These are phyloP conservation scores for Metschnikowia henanensis DNA, from an alignment of 805 yeast genomes.

Conservation along the genomic window DNA sequence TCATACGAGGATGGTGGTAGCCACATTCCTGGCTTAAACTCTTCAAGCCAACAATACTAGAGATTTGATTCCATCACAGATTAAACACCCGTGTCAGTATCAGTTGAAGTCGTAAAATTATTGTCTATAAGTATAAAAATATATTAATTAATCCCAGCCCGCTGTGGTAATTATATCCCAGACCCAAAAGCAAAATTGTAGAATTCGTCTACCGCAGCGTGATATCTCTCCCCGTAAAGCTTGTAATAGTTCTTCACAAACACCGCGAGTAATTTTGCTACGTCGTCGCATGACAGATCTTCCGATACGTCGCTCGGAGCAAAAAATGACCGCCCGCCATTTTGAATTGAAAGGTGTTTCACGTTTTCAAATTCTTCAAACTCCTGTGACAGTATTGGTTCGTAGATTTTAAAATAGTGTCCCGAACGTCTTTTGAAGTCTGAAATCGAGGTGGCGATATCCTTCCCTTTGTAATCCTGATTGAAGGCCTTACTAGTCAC, in stretches of 20 bases:
- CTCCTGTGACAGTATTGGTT: slow-evolving; percentile 17
- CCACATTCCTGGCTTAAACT: slow-evolving; percentile 14
- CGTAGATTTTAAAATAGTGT: slow-evolving; percentile 43
- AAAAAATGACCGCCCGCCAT: slow-evolving; percentile 13
- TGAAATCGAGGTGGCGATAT: slow-evolving; percentile 50
- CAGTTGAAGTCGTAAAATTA: too few relatives aligned
- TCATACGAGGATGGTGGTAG: slow-evolving; percentile 9
- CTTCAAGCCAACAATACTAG: slow-evolving; percentile 3
- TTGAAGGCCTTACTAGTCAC: slow-evolving; percentile 64
- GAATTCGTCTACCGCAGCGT: slow-evolving; percentile 18
- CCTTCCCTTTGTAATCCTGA: slow-evolving; percentile 55
- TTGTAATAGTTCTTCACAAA: slow-evolving; percentile 18
- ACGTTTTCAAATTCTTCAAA: slow-evolving; percentile 11
- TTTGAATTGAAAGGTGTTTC: slow-evolving; percentile 10
- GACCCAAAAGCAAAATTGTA: slow-evolving; percentile 9
- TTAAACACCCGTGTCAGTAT: too few relatives aligned
- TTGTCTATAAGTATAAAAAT: not conserved
- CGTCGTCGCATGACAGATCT: slow-evolving; percentile 10
- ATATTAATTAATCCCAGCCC: not conserved
- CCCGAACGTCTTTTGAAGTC: slow-evolving; percentile 61
- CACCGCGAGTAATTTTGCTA: slow-evolving; percentile 8
- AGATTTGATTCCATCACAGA: too few relatives aligned
- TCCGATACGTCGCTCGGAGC: slow-evolving; percentile 2
- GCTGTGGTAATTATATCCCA: not conserved
- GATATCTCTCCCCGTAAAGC: slow-evolving; percentile 18